A percentile compares a stretch with the other conserved stretches of the same genome.
These are phyloP conservation scores for Cutaneotrichosporon spelunceum DNA, from an alignment of 1,284 basidiomycete species.

Conservation along the genomic window DNA sequence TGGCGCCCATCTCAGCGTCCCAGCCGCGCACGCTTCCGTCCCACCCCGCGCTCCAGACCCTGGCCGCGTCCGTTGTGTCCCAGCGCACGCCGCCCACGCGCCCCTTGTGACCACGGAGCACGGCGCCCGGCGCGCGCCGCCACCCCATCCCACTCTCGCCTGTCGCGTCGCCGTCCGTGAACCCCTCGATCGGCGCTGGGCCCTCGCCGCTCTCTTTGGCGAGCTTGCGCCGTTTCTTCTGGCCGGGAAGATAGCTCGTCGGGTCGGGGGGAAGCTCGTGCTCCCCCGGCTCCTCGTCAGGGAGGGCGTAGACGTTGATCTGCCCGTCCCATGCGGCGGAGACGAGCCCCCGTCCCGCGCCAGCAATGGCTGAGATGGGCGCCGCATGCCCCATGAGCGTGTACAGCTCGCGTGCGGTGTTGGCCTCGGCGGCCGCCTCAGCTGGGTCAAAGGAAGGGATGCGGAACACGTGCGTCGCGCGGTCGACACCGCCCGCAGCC, in stretches of 20 bases:
- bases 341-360: conserved; percentile 61
- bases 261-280: conserved; percentile 51
- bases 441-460: conserved; percentile 53
- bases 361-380: conserved; percentile 61
- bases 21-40: conserved; percentile 55
- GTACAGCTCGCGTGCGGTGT: conserved; percentile 56
- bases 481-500: conserved; percentile 78
- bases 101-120: conserved; percentile 48
- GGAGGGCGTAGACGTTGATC: conserved; percentile 64
- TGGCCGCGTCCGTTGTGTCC: conserved; percentile 38
- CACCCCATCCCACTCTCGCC: conserved; percentile 41
- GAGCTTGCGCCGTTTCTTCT: conserved; percentile 61
- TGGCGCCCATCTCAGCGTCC: conserved; percentile 52
- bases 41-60: conserved; percentile 51
- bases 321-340: conserved; percentile 75
- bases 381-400: conserved; percentile 70
- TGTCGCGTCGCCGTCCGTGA: conserved; percentile 41
- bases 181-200: conserved; percentile 54
- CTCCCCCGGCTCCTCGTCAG: conserved; percentile 36
- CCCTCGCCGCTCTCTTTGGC: conserved; percentile 31
- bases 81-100: conserved; percentile 45
- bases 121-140: conserved; percentile 44
- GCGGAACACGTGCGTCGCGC: conserved; percentile 65
- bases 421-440: conserved; percentile 40
- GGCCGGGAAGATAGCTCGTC: conserved; percentile 45